Percentiles rank a stretch among this genome's conserved stretches.
phyloP scores from a whole-genome alignment of 2,329 filamentous ascomycete species.

The Fusarium albosuccineum region DNA sequence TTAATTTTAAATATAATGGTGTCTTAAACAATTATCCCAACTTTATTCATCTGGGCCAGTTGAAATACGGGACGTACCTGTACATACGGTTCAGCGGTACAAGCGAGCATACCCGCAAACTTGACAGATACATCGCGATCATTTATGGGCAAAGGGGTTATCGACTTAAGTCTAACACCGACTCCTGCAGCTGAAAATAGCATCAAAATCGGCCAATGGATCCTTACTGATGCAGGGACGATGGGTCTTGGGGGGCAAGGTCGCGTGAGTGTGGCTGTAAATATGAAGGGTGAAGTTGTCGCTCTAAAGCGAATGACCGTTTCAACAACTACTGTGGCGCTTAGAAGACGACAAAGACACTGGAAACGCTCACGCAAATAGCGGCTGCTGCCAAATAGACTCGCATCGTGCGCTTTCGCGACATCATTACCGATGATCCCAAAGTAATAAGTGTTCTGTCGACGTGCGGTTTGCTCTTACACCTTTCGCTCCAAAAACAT shows the following conservation, averaged over 20 bases:
- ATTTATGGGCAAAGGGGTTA: not conserved
- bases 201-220: not conserved
- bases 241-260: not conserved
- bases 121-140: not conserved
- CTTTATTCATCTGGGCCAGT: not conserved
- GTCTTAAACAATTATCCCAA: not conserved
- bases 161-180: not conserved
- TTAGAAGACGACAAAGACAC: not conserved
- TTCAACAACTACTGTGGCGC: not conserved
- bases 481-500: not conserved
- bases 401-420: not conserved
- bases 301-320: not conserved
- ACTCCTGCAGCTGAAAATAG: not conserved
- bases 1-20: too few species aligned
- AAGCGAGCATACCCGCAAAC: not conserved
- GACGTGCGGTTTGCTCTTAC: not conserved
- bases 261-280: not conserved
- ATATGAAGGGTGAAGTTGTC: not conserved
- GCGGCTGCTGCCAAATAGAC: not conserved
- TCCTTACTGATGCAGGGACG: not conserved
- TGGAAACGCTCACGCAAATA: not conserved
- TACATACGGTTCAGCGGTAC: not conserved
- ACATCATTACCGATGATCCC: conserved; percentile 1
- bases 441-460: not conserved
- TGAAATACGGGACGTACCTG: not conserved